phyloP scores from a whole-genome alignment of 73 alveolate genomes.

The Diophrys appendiculata region DNA sequence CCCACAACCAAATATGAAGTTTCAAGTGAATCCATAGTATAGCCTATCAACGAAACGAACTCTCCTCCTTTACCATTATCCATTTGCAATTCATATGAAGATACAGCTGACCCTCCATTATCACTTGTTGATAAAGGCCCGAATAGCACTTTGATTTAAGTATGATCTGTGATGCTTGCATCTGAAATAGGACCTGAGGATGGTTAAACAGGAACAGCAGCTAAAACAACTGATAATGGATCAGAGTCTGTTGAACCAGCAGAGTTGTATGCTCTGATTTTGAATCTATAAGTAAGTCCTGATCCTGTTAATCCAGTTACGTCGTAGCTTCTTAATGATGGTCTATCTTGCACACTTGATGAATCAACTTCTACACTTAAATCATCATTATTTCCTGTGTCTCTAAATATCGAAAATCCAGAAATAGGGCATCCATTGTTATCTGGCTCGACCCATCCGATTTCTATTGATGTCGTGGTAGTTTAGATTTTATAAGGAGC shows the following conservation, averaged over 20 bases:
- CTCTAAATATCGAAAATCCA: constrained; percentile 56
- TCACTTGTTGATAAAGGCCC: constrained; percentile 27
- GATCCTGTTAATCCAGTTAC: constrained; percentile 25
- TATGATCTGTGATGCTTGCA: constrained; percentile 37
- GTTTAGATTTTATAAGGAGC: constrained; percentile 41
- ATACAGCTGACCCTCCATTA: constrained; percentile 56
- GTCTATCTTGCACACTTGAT: constrained; percentile 29
- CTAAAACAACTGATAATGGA: constrained; percentile 49
- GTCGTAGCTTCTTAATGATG: constrained; percentile 49
- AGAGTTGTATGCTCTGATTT: constrained; percentile 53
- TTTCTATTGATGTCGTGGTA: constrained; percentile 40
- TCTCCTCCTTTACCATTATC: constrained; percentile 68
- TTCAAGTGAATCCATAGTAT: constrained; percentile 31
- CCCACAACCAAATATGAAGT: constrained; percentile 37
- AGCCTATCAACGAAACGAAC: constrained; percentile 35
- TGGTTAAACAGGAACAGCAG: constrained; percentile 64
- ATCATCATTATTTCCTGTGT: constrained; percentile 43
- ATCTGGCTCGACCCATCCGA: constrained; percentile 58
- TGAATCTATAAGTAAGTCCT: constrained; percentile 34
- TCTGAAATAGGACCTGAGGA: constrained; percentile 49
- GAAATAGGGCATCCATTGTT: constrained; percentile 58
- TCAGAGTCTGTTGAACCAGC: constrained; percentile 57
- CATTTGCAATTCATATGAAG: constrained; percentile 44
- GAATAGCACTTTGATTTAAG: constrained; percentile 34
- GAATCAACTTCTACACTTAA: constrained; percentile 37